Evolutionary conservation across 306 rosid genomes (phyloP).

Genomic region (Casuarina glauca): DNA sequence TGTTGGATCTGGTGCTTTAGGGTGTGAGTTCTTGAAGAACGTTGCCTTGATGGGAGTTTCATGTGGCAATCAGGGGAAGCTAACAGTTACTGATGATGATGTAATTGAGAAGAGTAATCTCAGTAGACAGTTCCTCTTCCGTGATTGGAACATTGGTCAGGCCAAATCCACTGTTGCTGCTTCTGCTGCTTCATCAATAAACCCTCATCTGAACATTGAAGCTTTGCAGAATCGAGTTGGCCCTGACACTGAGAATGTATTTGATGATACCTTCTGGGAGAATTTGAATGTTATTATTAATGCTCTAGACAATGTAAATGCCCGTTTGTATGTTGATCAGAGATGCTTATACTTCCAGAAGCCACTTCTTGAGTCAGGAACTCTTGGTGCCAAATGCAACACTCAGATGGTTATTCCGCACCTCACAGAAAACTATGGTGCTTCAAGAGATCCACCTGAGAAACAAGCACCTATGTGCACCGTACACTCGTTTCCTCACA

Average conservation of each 20-base stretch:
- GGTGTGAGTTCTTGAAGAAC: constrained; percentile 90
- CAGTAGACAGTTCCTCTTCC: constrained; percentile 96
- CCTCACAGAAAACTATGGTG: constrained; percentile 96
- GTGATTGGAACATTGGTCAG: constrained; percentile 99
- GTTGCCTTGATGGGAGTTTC: constrained; percentile 97
- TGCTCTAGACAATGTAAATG: constrained; percentile 95
- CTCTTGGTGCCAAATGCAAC: constrained; percentile 98
- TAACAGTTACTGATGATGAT: constrained; percentile 93
- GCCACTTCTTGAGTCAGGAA: constrained; percentile 97
- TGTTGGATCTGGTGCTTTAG: constrained; percentile 97
- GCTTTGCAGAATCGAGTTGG: constrained; percentile 87
- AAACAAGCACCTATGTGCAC: constrained; percentile 99
- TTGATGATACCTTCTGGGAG: constrained; percentile 78
- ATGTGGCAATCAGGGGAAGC: constrained; percentile 72
- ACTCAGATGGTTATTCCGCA: constrained; percentile 98
- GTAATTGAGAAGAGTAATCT: constrained; percentile 97
- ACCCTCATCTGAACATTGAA: constrained; percentile 56
- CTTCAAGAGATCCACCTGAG: constrained; percentile 99
- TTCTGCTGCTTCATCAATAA: constrained; percentile 70
- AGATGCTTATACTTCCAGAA: constrained; percentile 96
- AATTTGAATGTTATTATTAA: constrained; percentile 70
- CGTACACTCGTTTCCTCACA: constrained; percentile 96
- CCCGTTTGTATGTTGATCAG: constrained; percentile 92
- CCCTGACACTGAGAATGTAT: constrained; percentile 76
- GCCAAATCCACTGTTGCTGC: constrained; percentile 96